Conservation (phyloP, 2,329 filamentous ascomycete genomes). For the Cladosporium velox region DNA sequence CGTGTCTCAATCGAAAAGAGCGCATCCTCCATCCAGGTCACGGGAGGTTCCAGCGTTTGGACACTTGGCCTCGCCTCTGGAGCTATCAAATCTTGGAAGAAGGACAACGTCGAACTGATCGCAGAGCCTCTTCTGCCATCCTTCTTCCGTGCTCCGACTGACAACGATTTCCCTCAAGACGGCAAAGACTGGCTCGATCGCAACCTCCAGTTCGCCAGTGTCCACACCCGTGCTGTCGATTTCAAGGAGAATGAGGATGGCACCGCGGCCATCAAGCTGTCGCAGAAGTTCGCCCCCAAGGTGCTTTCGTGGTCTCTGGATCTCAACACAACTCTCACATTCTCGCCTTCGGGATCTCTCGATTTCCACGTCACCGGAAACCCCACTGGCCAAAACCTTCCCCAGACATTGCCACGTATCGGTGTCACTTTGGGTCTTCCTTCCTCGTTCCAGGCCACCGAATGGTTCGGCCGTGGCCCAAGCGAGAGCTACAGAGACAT, state of each 20-base stretch:
- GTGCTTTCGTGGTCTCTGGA: slow-evolving; percentile 61
- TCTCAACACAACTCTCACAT: slow-evolving; percentile 53
- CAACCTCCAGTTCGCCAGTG: slow-evolving; percentile 26
- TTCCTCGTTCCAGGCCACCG: slow-evolving; percentile 49
- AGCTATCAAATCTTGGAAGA: slow-evolving; percentile 30
- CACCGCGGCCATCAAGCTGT: slow-evolving; percentile 23
- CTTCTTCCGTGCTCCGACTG: slow-evolving; percentile 66
- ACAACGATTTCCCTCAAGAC: slow-evolving; percentile 62
- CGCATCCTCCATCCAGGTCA: neutral
- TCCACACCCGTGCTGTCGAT: slow-evolving; percentile 26
- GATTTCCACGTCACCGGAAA: slow-evolving; percentile 45
- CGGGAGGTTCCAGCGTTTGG: slow-evolving; percentile 23
- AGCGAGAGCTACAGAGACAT: slow-evolving; percentile 69
- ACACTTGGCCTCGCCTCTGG: slow-evolving; percentile 27
- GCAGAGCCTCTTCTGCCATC: slow-evolving; percentile 26
- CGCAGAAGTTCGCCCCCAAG: slow-evolving; percentile 51
- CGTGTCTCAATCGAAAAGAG: slow-evolving; percentile 6
- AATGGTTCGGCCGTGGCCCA: slow-evolving; percentile 66
- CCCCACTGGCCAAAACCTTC: slow-evolving; percentile 47
- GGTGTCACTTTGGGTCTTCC: slow-evolving; percentile 60
- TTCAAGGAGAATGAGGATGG: slow-evolving; percentile 24
- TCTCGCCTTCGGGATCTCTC: slow-evolving; percentile 50
- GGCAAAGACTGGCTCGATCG: slow-evolving; percentile 57
- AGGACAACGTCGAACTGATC: slow-evolving; percentile 28
- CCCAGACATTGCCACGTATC: slow-evolving; percentile 60